Base-by-base conservation (phyloP, 352 stramenopile genomes). In the Plasmopara halstedii region DNA sequence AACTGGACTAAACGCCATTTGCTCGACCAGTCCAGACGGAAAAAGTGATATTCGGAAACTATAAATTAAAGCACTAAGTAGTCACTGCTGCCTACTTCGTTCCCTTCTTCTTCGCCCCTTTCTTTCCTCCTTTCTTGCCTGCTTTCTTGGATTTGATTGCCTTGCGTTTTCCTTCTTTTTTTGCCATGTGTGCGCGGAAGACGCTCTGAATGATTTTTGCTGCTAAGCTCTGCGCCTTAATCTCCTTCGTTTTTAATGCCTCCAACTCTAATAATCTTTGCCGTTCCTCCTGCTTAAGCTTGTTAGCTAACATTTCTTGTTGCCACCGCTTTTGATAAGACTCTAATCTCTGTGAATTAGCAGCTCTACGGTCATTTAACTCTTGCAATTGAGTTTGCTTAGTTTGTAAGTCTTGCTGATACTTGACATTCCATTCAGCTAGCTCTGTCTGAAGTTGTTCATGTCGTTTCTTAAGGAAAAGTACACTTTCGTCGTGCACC, bases 391-490 rank as follows among this genome's bases (percentile, higher is more conserved):
- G 62, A 25, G 68, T 37, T 46, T 88, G 73, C 56, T 92, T 84
- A 2, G 62, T 58, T 23, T 84, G 75, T n/a, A 73, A 71, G 26
- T 95, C 82, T 15, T 85, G 63, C 46, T 89, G 66, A 52, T 94
- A 94, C 47, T 90, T 92, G 2, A 53, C 42, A 14, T 75, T 79
- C 85, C 83, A 94, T 40, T 91, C 71, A 0, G 53, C 46, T 4
- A 91, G 46, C 46, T 88, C 68, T 0, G 65, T 45, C 32, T 79
- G 53, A 6, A 95, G 64, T 32, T 83, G 59, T 4, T 91, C 67
- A 15, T 92, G 77, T 20, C 88, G 85, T 19, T 84, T 58, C 22
- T 82, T 87, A 4, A 95, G 58, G 48, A 94, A 95, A 4, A 64
- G 49, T 9, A 84, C 68, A 0, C 76, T 90, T 44, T 92, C 79